Percentiles rank a stretch among this genome's conserved stretches.
phyloP scores from a whole-genome alignment of 2,329 filamentous ascomycete species.

The Elsinoe batatas region DNA sequence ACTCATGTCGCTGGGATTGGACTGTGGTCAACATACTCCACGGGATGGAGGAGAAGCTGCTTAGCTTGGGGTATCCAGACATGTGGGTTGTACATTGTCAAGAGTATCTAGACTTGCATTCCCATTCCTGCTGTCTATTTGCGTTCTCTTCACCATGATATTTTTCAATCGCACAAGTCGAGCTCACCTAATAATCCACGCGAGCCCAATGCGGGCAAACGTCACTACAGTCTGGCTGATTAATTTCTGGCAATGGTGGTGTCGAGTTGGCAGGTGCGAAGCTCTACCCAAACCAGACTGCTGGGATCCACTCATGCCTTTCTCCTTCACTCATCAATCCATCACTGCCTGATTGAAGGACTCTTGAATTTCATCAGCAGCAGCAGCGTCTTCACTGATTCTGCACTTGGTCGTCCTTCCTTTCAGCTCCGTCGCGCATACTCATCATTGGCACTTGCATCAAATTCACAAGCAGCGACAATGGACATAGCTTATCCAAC shows the following conservation, averaged over 20 bases:
- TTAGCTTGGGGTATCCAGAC: no score
- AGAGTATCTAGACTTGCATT: no score
- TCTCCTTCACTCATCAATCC: not conserved
- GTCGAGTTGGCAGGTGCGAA: not conserved
- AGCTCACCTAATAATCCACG: no score
- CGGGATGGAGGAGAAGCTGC: no score
- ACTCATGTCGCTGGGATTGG: not conserved
- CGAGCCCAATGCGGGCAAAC: no score
- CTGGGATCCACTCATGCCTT: slow-evolving; percentile 10
- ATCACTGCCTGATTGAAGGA: slow-evolving; percentile 9
- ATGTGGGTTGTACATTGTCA: no score
- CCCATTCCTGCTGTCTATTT: no score
- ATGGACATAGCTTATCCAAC: slow-evolving; percentile 1
- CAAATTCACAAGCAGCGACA: not conserved
- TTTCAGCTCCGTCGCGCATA: not conserved
- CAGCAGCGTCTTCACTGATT: not conserved
- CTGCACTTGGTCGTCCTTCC: slow-evolving; percentile 1
- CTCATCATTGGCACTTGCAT: not conserved
- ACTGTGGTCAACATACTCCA: not conserved
- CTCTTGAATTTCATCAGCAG: not conserved
- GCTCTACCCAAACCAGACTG: not conserved
- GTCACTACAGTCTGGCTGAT: no score
- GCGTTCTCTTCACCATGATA: no score
- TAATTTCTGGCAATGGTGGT: not conserved
- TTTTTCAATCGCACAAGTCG: no score